Percentiles rank a stretch among this genome's conserved stretches.
Conservation (phyloP, 73 alveolate species). For the Paramecium primaurelia region DNA sequence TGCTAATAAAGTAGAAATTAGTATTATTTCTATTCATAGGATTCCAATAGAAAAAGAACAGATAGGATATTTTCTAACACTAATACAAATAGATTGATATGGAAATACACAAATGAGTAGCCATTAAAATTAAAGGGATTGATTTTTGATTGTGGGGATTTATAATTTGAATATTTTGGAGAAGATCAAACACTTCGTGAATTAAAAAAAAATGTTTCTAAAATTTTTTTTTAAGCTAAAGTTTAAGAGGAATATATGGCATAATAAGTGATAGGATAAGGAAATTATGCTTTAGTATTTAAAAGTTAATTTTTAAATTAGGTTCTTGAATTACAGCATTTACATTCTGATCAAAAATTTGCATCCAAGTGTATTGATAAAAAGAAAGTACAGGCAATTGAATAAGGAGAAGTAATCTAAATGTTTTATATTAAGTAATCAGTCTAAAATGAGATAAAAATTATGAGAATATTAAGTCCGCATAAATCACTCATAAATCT, state of each 20-base stretch:
- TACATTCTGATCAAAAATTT: slow-evolving; percentile 45
- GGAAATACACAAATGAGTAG: slow-evolving; percentile 9
- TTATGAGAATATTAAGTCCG: slow-evolving; percentile 44
- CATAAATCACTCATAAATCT: slow-evolving; percentile 67
- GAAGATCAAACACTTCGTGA: slow-evolving; percentile 1
- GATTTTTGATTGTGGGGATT: not conserved
- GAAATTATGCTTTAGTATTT: slow-evolving; percentile 42
- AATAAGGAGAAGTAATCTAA: slow-evolving; percentile 35
- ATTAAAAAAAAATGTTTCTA: not conserved
- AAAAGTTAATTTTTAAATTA: not conserved
- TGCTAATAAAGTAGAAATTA: not conserved
- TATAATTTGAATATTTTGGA: not conserved
- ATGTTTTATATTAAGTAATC: slow-evolving; percentile 8
- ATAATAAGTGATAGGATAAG: slow-evolving; percentile 13
- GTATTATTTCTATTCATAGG: not conserved
- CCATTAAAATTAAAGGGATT: slow-evolving; percentile 3
- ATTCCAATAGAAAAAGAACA: not conserved
- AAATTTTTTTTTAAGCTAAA: not conserved
- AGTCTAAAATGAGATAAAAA: slow-evolving; percentile 44
- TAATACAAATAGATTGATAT: not conserved
- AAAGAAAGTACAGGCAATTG: slow-evolving; percentile 36
- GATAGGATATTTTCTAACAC: slow-evolving; percentile 1
- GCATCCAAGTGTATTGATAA: slow-evolving; percentile 61
- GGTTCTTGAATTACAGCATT: slow-evolving; percentile 39
- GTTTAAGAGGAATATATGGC: slow-evolving; percentile 41